Conservation (phyloP, 2,329 filamentous ascomycete genomes). For the Periglandula ipomoeae region DNA sequence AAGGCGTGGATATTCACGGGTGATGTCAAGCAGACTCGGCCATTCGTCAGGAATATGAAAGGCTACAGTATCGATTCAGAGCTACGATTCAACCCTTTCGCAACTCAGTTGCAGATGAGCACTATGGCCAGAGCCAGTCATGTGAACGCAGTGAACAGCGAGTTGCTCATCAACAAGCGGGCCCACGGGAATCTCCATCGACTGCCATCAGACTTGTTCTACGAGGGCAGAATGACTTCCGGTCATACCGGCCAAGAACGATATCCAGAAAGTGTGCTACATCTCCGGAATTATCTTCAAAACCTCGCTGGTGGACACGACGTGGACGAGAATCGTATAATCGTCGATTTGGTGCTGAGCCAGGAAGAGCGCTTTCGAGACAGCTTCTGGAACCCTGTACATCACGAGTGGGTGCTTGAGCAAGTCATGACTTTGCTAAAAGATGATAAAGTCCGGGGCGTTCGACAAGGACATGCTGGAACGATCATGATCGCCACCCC, state of each 20-base stretch:
- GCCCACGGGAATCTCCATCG: conserved; percentile 29
- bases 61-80: conserved; percentile 12
- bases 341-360: conserved; percentile 22
- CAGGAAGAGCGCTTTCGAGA: conserved; percentile 18
- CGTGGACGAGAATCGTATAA: conserved; percentile 25
- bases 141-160: conserved; percentile 22
- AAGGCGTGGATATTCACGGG: conserved; percentile 36
- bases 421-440: conserved; percentile 19
- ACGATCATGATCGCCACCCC: conserved; percentile 35
- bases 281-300: conserved; percentile 22
- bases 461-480: conserved; percentile 20
- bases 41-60: conserved; percentile 26
- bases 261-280: conserved; percentile 18
- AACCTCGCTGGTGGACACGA: conserved; percentile 11
- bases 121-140: conserved; percentile 29
- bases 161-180: conserved; percentile 28
- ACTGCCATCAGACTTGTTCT: conserved; percentile 33
- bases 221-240: conserved; percentile 28
- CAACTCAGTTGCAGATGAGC: conserved; percentile 24
- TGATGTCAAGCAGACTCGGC: conserved; percentile 34
- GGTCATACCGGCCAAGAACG: conserved; percentile 13
- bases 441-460: conserved; percentile 2
- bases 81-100: conserved; percentile 21
- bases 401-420: conserved; percentile 28
- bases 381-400: conserved; percentile 32